Evolutionary conservation across 164 flowering plant genomes (phyloP), one percentile per base, ranked within the genome.

Genomic region (Umbellularia californica): DNA sequence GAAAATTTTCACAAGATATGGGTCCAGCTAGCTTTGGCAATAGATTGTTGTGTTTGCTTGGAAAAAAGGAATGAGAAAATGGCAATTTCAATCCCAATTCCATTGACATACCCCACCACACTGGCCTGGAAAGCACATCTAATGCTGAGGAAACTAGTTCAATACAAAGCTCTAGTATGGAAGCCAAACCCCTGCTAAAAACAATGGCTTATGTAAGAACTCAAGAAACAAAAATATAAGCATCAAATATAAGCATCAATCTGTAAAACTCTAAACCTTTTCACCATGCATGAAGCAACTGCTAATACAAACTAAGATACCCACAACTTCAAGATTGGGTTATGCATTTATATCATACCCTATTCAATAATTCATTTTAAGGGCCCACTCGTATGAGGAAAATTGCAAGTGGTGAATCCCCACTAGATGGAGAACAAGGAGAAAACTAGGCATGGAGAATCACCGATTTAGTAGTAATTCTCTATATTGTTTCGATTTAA

Each of bases 51-150:
- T 77, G 80, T 63, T 81, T 74, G 70, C 58, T 23, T 3, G 91
- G 94, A 74, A 91, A 89, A 83, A 88, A 93, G 30, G 95, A 90
- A 78, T 64, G 69, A 75, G 90, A 86, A 79, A 88, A 89, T 67
- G 89, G 94, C 68, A 91, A 86, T 72, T 81, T 86, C 47, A 83
- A 80, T 74, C 89, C 92, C 73, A 84, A 67, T 71, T 89, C 91
- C 81, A 76, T 50, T 23, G 88, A 72, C 69, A 91, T 69, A 63
- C 87, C 90, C 97, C 97, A 93, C 81, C 82, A 72, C 74, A 83
- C 83, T 66, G 97, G 97, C 75, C 85, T 78, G 50, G 89, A 75
- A 69, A 86, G 70, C 72, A 85, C 71, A 77, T 90, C 93, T 55
- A 91, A 74, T 50, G 89, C 70, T 52, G 84, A 79, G 2, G 84